phyloP scores from a whole-genome alignment of 441 rosid genomes.

The Euphorbia schlechtendalii region DNA sequence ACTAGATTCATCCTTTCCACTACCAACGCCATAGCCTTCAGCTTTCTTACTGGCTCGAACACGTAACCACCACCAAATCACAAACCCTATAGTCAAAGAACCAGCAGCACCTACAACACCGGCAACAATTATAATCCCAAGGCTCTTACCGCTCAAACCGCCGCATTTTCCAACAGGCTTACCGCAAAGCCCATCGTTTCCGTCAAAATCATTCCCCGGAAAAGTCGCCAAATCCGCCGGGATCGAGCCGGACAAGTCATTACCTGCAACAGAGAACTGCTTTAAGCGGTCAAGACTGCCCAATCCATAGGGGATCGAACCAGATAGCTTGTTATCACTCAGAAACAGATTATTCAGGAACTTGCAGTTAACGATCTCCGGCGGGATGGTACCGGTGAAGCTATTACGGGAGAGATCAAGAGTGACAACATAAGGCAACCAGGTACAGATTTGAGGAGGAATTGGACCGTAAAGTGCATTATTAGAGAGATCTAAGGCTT shows the following conservation, averaged over 20 bases:
- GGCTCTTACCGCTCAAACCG: constrained; percentile 62
- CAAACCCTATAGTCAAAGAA: constrained; percentile 59
- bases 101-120: constrained; percentile 75
- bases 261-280: constrained; percentile 57
- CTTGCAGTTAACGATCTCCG: constrained; percentile 50
- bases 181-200: constrained; percentile 74
- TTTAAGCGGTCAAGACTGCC: constrained; percentile 41
- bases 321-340: constrained; percentile 51
- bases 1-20: constrained; percentile 35
- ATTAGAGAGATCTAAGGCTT: constrained; percentile 54
- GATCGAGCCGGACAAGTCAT: constrained; percentile 52
- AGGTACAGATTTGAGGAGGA: constrained; percentile 53
- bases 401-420: constrained; percentile 65
- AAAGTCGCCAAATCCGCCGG: constrained; percentile 30
- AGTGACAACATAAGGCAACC: constrained; percentile 66
- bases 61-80: constrained; percentile 78
- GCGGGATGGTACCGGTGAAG: constrained; percentile 57
- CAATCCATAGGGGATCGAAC: constrained; percentile 52
- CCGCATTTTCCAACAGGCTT: constrained; percentile 58
- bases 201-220: constrained; percentile 40
- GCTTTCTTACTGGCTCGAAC: constrained; percentile 22
- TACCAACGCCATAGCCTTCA: constrained; percentile 29
- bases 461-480: constrained; percentile 60
- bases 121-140: constrained; percentile 65
- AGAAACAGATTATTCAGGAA: constrained; percentile 49